A percentile compares a stretch with the other conserved stretches of the same genome.
Conservation (phyloP, 2,329 filamentous ascomycete species). For the Aspergillus sp. region DNA sequence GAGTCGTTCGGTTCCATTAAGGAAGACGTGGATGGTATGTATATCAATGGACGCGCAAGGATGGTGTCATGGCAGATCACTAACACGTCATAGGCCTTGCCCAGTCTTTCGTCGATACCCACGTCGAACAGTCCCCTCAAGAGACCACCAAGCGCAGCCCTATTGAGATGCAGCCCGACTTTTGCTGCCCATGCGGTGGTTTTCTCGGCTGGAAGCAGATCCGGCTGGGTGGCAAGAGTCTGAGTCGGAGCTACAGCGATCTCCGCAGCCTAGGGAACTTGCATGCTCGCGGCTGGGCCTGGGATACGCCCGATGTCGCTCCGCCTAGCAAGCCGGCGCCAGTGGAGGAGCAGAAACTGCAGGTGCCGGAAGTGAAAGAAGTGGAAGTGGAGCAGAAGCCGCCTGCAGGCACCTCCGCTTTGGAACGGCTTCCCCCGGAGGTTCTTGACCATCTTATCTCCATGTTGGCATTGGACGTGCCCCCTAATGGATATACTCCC, state of each 20-base stretch:
- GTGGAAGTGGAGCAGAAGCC: constrained; percentile 18
- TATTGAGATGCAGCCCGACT: constrained; percentile 43
- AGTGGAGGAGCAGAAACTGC: constrained; percentile 15
- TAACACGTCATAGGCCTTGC: constrained; percentile 37
- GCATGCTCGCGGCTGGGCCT: constrained; percentile 45
- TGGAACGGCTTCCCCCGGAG: constrained; percentile 71
- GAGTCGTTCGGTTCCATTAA: constrained; percentile 48
- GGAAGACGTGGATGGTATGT: constrained; percentile 45
- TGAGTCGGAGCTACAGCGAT: constrained; percentile 49
- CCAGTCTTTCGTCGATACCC: constrained; percentile 47
- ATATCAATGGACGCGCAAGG: background rate
- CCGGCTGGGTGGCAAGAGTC: constrained; percentile 43
- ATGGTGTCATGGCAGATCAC: background rate
- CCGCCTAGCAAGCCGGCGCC: constrained; percentile 18
- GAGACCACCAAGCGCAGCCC: constrained; percentile 25
- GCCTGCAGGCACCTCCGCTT: constrained; percentile 46
- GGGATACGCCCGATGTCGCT: constrained; percentile 33
- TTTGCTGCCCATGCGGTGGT: constrained; percentile 50
- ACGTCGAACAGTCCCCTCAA: constrained; percentile 30
- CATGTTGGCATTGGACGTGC: constrained; percentile 71
- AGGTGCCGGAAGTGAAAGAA: constrained; percentile 15
- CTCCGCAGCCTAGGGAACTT: constrained; percentile 38
- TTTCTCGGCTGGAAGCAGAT: constrained; percentile 50
- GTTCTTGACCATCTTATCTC: constrained; percentile 73
- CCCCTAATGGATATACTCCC: constrained; percentile 71